These are phyloP conservation scores for Starmera pachycereana DNA, from an alignment of 805 yeast genomes.

Conservation along the genomic window DNA sequence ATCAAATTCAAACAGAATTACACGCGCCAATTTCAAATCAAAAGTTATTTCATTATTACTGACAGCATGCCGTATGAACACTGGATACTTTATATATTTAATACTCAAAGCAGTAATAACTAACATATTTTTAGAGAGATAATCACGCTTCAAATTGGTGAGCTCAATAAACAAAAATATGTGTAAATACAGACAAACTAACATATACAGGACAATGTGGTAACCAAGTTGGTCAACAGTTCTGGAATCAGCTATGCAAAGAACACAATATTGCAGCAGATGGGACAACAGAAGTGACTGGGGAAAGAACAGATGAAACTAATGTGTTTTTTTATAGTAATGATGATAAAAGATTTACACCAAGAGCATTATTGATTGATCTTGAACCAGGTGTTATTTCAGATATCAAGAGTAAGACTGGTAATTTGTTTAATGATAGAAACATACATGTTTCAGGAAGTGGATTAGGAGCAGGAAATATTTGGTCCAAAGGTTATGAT, in stretches of 20 bases:
- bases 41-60: no score
- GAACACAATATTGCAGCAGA: constrained; percentile 69
- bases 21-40: no score
- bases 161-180: constrained; percentile 7
- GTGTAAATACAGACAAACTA: not conserved
- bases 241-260: constrained; percentile 79
- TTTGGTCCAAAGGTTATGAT: constrained; percentile 86
- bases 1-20: no score
- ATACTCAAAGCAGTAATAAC: no score
- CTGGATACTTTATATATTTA: no score
- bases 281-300: constrained; percentile 18
- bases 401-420: constrained; percentile 41
- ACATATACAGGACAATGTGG: constrained; percentile 74
- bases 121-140: constrained; percentile 36
- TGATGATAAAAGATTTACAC: constrained; percentile 72
- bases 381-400: constrained; percentile 83
- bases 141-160: constrained; percentile 54
- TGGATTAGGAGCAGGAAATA: constrained; percentile 93
- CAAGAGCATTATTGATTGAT: constrained; percentile 78
- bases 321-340: constrained; percentile 74
- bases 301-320: constrained; percentile 55
- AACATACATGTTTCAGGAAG: constrained; percentile 69
- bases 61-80: no score
- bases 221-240: constrained; percentile 86
- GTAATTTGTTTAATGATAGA: constrained; percentile 71